Conservation (phyloP, 106 monocot species). For the Dendrobium catenatum region DNA sequence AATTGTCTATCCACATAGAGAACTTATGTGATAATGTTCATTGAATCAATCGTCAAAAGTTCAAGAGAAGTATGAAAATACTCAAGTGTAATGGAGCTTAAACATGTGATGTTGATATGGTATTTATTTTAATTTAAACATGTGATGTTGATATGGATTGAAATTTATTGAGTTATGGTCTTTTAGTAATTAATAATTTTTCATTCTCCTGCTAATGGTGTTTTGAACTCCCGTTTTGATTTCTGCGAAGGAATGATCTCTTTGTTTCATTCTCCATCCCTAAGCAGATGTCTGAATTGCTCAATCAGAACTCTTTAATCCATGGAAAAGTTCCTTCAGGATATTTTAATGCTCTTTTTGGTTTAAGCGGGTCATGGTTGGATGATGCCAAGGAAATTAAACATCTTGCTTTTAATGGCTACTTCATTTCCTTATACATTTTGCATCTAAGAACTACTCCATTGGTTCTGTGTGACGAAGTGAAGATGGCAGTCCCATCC, state of each 20-base stretch:
- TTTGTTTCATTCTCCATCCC: not conserved
- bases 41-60: too few species aligned
- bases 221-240: not conserved
- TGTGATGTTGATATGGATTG: not conserved
- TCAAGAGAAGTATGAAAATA: too few species aligned
- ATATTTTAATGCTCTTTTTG: conserved; percentile 88
- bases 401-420: conserved; percentile 81
- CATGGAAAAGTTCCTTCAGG: conserved; percentile 95
- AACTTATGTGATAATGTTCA: too few species aligned
- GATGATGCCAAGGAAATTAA: conserved; percentile 71
- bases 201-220: not conserved
- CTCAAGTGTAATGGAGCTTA: too few species aligned
- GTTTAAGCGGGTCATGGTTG: conserved; percentile 73
- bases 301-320: conserved; percentile 77
- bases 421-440: conserved; percentile 83
- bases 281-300: conserved; percentile 82
- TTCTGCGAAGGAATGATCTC: not conserved
- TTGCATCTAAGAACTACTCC: conserved; percentile 73
- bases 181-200: not conserved
- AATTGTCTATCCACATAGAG: too few species aligned
- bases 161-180: not conserved
- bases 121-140: not conserved
- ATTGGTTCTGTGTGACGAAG: conserved; percentile 63
- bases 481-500: conserved; percentile 75
- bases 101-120: too few species aligned